These are phyloP conservation scores for Aspergillus transmontanensis DNA, from an alignment of 2,329 filamentous ascomycete species.

Conservation along the genomic window DNA sequence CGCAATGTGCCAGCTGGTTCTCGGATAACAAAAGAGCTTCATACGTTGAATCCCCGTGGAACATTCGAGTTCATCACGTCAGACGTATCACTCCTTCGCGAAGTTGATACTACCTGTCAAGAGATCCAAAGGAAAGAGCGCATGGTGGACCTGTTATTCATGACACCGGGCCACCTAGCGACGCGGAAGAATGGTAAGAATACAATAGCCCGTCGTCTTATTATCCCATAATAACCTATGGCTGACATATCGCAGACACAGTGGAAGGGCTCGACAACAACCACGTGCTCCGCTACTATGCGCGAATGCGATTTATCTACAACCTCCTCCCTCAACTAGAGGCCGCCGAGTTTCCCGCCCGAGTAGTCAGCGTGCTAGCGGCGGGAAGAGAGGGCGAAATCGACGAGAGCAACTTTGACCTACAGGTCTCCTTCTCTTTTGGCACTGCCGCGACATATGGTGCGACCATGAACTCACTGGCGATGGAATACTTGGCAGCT, in stretches of 20 bases:
- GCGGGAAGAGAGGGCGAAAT: not conserved
- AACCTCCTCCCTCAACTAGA: constrained; percentile 34
- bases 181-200: constrained; percentile 17
- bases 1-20: constrained; percentile 41
- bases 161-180: constrained; percentile 26
- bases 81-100: constrained; percentile 55
- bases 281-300: constrained; percentile 34
- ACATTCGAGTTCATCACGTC: constrained; percentile 24
- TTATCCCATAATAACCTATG: not conserved
- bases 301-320: constrained; percentile 37
- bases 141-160: constrained; percentile 32
- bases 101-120: constrained; percentile 54
- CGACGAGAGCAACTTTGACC: not conserved
- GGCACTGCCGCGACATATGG: not conserved
- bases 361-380: not conserved
- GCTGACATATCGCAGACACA: constrained; percentile 24
- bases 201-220: not conserved
- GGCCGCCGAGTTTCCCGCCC: not conserved
- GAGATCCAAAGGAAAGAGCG: constrained; percentile 43
- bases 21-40: constrained; percentile 48
- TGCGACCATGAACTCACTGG: not conserved
- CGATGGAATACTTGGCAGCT: not conserved
- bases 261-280: constrained; percentile 36
- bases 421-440: not conserved
- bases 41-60: constrained; percentile 42